Evolutionary conservation across 257 asterid species (phyloP), one percentile per base, ranked within the genome.

Genomic region (Lycium barbarum): DNA sequence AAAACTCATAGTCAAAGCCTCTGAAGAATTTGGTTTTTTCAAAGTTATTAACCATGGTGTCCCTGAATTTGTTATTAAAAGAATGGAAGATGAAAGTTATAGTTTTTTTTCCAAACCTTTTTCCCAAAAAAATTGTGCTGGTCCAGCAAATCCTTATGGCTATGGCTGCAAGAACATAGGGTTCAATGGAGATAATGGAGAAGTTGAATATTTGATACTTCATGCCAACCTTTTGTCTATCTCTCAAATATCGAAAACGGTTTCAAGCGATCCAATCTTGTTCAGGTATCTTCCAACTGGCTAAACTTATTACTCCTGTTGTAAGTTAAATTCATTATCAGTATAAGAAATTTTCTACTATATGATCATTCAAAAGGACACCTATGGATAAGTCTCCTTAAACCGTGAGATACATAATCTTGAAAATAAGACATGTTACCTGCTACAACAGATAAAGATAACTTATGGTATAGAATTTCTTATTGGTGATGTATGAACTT

Each of bases 141-240:
- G 94, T 14, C 94, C 95, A 61, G 87, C 93, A 0, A 87, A 90
- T 65, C 98, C 98, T 0, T 95, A 73, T 71, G 98, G 98, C 1
- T 95, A 95, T 67, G 98, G 98, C 6, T 86, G 86, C 85, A 95
- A 88, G 88, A 92, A 86, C 63, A 95, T 95, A 49, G 99, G 99
- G 79, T 47, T 85, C 62, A 91, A 94, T 13, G 99, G 99, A 36
- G 99, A 95, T 71, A 84, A 85, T 18, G 97, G 98, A 62, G 96
- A 93, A 43, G 90, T 95, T 54, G 99, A 94, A 67, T 95, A 94
- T 81, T 93, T 95, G 47, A 86, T 95, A 36, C 93, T 95, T 2
- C 91, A 89, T 15, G 79, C 97, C 54, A 91, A 87, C 84, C 84
- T 95, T 36, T 76, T 72, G 59, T 85, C 71, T 84, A 78, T 89